phyloP scores from a whole-genome alignment of 495 filamentous ascomycete genomes.

The Glonium stellatum region DNA sequence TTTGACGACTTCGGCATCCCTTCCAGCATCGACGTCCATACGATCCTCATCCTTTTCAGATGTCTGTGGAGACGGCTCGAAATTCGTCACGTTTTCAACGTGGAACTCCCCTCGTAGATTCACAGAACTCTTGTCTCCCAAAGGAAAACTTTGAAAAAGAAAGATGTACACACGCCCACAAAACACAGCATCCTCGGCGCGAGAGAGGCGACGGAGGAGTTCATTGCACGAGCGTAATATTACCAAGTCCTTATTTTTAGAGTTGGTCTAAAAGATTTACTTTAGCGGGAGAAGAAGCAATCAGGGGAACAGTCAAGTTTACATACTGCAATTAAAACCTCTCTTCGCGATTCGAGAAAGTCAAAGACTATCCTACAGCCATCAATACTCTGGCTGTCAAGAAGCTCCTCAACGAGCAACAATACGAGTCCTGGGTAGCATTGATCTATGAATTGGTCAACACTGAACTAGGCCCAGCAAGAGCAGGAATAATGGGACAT shows the following conservation, averaged over 20 bases:
- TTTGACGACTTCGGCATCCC: conserved; percentile 23
- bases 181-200: conserved; percentile 94
- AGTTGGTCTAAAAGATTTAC: conserved; percentile 55
- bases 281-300: conserved; percentile 1
- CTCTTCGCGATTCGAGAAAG: conserved; percentile 85
- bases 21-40: conserved; percentile 49
- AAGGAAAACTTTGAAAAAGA: conserved; percentile 91
- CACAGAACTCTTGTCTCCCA: conserved; percentile 93
- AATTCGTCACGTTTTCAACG: conserved; percentile 86
- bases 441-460: conserved; percentile 47
- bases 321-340: conserved; percentile 66
- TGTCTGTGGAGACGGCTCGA: conserved; percentile 51
- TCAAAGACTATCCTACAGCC: conserved; percentile 87
- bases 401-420: conserved; percentile 86
- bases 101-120: conserved; percentile 96
- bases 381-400: conserved; percentile 90
- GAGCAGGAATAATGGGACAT: conserved; percentile 18
- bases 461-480: not conserved
- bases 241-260: conserved; percentile 71
- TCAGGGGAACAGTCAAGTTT: not conserved
- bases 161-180: conserved; percentile 96
- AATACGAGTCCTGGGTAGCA: conserved; percentile 80
- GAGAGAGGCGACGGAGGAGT: conserved; percentile 78
- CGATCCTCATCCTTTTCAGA: conserved; percentile 42
- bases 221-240: conserved; percentile 93